Conservation (phyloP, 495 filamentous ascomycete genomes). For the Penicillium roqueforti region DNA sequence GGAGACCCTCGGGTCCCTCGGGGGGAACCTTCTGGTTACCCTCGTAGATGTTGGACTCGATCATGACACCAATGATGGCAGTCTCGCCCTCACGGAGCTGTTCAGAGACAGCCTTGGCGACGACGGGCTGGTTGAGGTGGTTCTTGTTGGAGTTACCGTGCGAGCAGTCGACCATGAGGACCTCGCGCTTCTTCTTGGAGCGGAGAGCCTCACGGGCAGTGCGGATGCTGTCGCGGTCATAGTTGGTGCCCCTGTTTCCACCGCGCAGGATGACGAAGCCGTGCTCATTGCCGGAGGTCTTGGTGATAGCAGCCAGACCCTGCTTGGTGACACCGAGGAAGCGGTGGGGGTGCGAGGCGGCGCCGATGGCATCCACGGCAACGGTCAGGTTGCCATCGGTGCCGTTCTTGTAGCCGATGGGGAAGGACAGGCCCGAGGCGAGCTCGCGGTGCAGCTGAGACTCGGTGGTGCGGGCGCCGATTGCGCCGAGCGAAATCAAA, state of each 20-base stretch:
- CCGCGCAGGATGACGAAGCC: slow-evolving; percentile 95
- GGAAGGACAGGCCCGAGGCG: slow-evolving; percentile 95
- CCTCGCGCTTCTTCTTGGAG: slow-evolving; percentile 81
- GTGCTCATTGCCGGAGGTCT: slow-evolving; percentile 89
- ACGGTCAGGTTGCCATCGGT: slow-evolving; percentile 92
- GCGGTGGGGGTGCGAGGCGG: slow-evolving; percentile 85
- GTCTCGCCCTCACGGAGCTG: slow-evolving; percentile 85
- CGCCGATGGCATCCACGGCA: slow-evolving; percentile 94
- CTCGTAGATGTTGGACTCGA: slow-evolving; percentile 96
- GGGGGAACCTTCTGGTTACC: slow-evolving; percentile 90
- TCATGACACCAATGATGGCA: slow-evolving; percentile 94
- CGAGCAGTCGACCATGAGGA: slow-evolving; percentile 97
- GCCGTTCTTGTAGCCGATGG: slow-evolving; percentile 98
- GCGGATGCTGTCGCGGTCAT: slow-evolving; percentile 76
- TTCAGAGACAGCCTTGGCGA: slow-evolving; percentile 74
- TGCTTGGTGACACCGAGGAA: slow-evolving; percentile 99
- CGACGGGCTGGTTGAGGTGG: slow-evolving; percentile 84
- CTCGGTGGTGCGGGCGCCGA: slow-evolving; percentile 96
- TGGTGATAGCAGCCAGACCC: slow-evolving; percentile 90
- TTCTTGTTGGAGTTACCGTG: slow-evolving; percentile 71
- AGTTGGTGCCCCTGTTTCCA: slow-evolving; percentile 92
- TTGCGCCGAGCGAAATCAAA: slow-evolving; percentile 89
- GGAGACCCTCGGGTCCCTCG: slow-evolving; percentile 72
- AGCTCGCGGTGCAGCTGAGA: slow-evolving; percentile 93
- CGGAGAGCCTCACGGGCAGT: slow-evolving; percentile 71